Evolutionary conservation across 768 basidiomycete species (phyloP), one percentile per base, ranked within the genome.

Genomic region (Naganishia friedmannii): DNA sequence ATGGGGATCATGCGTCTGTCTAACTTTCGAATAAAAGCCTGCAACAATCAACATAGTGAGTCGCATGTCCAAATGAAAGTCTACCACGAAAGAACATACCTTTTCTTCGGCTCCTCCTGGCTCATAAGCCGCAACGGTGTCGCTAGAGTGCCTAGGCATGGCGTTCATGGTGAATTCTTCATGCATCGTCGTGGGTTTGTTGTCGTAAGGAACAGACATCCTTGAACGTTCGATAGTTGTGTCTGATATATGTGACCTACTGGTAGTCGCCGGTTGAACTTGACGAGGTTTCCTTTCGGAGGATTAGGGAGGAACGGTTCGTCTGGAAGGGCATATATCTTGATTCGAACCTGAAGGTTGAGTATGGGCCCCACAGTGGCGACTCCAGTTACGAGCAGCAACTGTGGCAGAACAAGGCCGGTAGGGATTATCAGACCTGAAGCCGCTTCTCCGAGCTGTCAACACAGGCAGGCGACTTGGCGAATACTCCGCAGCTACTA

Each of bases 1-100:
- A 53, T 65, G n/a, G 73, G 73, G 17, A 75, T 68, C 42, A 76
- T 29, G 15, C 70, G 46, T n/a, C 66, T 32, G 51, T 76, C 75
- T 67, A 76, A 72, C 60, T 74, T 76, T 3, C 73, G 37, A 19
- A 74, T 31, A 8, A 76, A 57, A 0, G 54, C 29, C 68, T 66
- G 37, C 8, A n/a, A 48, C 13, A 29, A 26, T 13, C 45, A n/a
- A n/a, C n/a, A n/a, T 1, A 8, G 32, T 66, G 1, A 66, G 60
- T 28, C n/a, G 42, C 60, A 45, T n/a, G 48, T 26, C 39, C 21
- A 29, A 26, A 1, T 2, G 10, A 45, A 29, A 28, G 7, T 8
- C 7, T n/a, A 29, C 10, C 15, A 42, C 2, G 9, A 17, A 7
- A 10, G 8, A 8, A 28, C 60, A 13, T 45, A 63, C 60, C 60